Percentiles rank a stretch among this genome's conserved stretches.
Evolutionary conservation across 2,329 filamentous ascomycete genomes (phyloP).

Genomic region (Simplicillium sp.): DNA sequence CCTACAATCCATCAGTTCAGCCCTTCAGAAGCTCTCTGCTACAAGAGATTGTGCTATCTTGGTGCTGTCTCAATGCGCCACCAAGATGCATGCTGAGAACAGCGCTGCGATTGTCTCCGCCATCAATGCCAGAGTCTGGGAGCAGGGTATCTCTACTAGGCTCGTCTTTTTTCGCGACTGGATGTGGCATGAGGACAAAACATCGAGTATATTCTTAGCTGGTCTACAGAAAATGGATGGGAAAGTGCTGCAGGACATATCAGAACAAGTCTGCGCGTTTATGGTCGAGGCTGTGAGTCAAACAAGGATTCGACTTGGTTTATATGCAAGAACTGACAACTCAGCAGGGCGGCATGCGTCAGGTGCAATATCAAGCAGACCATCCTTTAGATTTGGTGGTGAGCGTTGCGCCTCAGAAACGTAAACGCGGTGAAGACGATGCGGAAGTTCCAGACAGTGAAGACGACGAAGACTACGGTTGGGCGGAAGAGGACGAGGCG

Average conservation of each 20-base stretch:
- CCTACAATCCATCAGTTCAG: constrained; percentile 55
- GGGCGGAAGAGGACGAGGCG: constrained; percentile 58
- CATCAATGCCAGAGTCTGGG: constrained; percentile 70
- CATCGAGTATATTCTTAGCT: constrained; percentile 45
- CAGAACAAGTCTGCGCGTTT: constrained; percentile 39
- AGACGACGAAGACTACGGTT: constrained; percentile 63
- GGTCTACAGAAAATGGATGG: constrained; percentile 59
- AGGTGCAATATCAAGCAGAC: constrained; percentile 29
- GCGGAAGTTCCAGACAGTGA: constrained; percentile 54
- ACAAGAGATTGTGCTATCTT: constrained; percentile 65
- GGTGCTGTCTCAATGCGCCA: constrained; percentile 70
- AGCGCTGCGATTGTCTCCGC: constrained; percentile 65
- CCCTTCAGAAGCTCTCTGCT: constrained; percentile 67
- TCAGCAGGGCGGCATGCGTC: constrained; percentile 31
- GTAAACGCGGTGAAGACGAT: constrained; percentile 52
- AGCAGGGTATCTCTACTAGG: constrained; percentile 63
- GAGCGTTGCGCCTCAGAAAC: constrained; percentile 36
- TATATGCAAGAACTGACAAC: too few relatives aligned
- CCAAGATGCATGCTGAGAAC: constrained; percentile 60
- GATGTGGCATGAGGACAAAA: constrained; percentile 38
- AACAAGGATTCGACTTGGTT: too few relatives aligned
- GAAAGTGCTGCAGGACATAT: constrained; percentile 26
- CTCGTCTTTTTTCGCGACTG: constrained; percentile 75
- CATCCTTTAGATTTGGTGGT: constrained; percentile 21
- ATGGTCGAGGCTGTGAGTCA: constrained; percentile 32